Evolutionary conservation across 768 basidiomycete genomes (phyloP).

Genomic region (Rhodotorula sphaerocarpa): DNA sequence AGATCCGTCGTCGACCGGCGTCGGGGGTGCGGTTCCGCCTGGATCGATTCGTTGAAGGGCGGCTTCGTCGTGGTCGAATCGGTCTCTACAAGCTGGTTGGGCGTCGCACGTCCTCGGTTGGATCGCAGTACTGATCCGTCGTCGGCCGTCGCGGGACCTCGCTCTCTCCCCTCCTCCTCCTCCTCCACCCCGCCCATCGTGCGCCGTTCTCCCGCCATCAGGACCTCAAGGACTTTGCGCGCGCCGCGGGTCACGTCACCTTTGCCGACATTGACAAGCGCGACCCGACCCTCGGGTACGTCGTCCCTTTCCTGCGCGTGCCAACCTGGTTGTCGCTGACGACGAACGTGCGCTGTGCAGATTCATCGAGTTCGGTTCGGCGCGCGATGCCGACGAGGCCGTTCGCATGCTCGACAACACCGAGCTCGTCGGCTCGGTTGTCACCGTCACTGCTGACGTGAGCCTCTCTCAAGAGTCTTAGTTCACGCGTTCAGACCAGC

Average conservation of each 20-base stretch:
- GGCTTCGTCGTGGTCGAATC: background rate
- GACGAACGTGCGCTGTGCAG: slow-evolving; percentile 47
- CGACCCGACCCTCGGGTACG: slow-evolving; percentile 74
- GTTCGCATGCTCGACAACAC: slow-evolving; percentile 74
- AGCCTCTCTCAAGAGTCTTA: slow-evolving; percentile 34
- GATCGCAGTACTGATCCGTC: too few species aligned
- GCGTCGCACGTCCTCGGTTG: background rate
- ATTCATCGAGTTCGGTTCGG: slow-evolving; percentile 77
- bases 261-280: slow-evolving; percentile 93
- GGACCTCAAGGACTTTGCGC: slow-evolving; percentile 97
- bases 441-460: slow-evolving; percentile 53
- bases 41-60: too few species aligned
- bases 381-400: slow-evolving; percentile 89
- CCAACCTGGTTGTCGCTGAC: too few species aligned
- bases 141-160: background rate
- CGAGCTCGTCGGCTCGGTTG: slow-evolving; percentile 74
- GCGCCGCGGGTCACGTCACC: slow-evolving; percentile 82
- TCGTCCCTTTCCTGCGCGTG: background rate
- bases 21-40: too few species aligned
- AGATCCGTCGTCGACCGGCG: too few species aligned
- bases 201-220: too few species aligned
- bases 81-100: background rate
- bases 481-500: background rate
- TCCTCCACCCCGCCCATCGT: background rate
- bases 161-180: background rate